Percentiles rank a stretch among this genome's conserved stretches.
These are phyloP conservation scores for Nigrospora oryzae DNA, from an alignment of 2,329 filamentous ascomycete species.

Conservation along the genomic window DNA sequence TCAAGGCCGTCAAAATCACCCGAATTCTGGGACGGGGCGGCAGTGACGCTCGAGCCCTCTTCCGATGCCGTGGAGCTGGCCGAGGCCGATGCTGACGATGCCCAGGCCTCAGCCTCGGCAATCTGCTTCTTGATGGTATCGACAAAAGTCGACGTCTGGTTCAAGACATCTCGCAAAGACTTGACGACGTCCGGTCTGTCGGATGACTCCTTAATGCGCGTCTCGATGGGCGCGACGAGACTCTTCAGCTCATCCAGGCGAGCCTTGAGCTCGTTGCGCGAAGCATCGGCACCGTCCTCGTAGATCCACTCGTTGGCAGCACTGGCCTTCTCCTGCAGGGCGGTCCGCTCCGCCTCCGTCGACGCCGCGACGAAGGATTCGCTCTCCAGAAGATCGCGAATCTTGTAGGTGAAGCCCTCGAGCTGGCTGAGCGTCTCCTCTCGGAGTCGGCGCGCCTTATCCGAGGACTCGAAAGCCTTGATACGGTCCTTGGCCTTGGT, in stretches of 20 bases:
- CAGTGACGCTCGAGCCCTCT: conserved; percentile 30
- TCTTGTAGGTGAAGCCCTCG: conserved; percentile 87
- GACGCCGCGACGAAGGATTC: conserved; percentile 66
- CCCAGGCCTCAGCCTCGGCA: conserved; percentile 54
- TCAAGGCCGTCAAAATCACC: conserved; percentile 69
- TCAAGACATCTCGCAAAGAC: conserved; percentile 60
- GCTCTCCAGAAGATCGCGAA: conserved; percentile 73
- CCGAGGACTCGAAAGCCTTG: conserved; percentile 77
- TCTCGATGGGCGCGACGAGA: conserved; percentile 69
- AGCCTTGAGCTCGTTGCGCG: conserved; percentile 63
- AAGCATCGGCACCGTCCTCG: conserved; percentile 70
- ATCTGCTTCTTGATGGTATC: conserved; percentile 64
- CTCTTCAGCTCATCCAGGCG: conserved; percentile 71
- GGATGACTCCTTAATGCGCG: conserved; percentile 62
- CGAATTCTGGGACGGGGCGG: conserved; percentile 34
- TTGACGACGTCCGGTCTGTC: conserved; percentile 64
- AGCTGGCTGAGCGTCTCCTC: conserved; percentile 88
- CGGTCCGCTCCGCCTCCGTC: conserved; percentile 56
- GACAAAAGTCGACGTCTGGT: conserved; percentile 63
- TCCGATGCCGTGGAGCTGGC: conserved; percentile 29
- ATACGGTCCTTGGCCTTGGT: conserved; percentile 59
- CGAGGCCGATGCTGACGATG: conserved; percentile 42
- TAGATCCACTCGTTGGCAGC: conserved; percentile 85
- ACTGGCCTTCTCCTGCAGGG: conserved; percentile 60
- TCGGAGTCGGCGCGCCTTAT: conserved; percentile 64